These are phyloP conservation scores for Chytriomyces hyalinus DNA, from an alignment of 192 early-diverging fungal species.

Conservation along the genomic window DNA sequence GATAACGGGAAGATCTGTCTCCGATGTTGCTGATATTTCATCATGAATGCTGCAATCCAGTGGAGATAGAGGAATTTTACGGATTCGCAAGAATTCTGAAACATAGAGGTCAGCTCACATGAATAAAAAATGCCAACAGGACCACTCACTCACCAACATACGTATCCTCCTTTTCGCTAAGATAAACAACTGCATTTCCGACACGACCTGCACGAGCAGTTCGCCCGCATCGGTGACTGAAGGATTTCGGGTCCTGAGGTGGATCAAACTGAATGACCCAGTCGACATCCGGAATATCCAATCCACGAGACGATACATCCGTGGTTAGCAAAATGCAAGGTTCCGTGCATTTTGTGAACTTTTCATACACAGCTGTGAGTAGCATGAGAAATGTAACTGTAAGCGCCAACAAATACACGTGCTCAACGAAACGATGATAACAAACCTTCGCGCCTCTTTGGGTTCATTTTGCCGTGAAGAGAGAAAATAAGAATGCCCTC, in stretches of 20 bases:
- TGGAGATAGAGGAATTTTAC: slow-evolving; percentile 81
- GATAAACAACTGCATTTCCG: slow-evolving; percentile 86
- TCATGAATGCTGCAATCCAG: background rate
- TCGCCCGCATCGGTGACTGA: slow-evolving; percentile 93
- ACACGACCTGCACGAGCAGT: slow-evolving; percentile 86
- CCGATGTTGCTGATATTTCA: background rate
- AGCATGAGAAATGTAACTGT: slow-evolving; percentile 20
- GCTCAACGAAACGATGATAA: background rate
- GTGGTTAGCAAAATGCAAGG: slow-evolving; percentile 88
- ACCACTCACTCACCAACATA: slow-evolving; percentile 68
- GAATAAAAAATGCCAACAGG: background rate
- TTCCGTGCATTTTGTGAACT: slow-evolving; percentile 69
- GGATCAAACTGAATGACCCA: slow-evolving; percentile 94
- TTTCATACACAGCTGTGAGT: slow-evolving; percentile 68
- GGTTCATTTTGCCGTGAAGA: slow-evolving; percentile 93
- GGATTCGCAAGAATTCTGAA: slow-evolving; percentile 77
- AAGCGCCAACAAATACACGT: background rate
- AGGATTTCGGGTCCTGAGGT: slow-evolving; percentile 94
- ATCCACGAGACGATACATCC: slow-evolving; percentile 92
- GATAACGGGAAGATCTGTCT: background rate
- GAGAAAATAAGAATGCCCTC: slow-evolving; percentile 68
- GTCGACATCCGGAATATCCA: slow-evolving; percentile 96
- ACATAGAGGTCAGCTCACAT: background rate
- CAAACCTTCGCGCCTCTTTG: slow-evolving; percentile 72
- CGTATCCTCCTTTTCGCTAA: slow-evolving; percentile 81